Conservation (phyloP, 73 alveolate species). For the Uronychia binucleata region DNA sequence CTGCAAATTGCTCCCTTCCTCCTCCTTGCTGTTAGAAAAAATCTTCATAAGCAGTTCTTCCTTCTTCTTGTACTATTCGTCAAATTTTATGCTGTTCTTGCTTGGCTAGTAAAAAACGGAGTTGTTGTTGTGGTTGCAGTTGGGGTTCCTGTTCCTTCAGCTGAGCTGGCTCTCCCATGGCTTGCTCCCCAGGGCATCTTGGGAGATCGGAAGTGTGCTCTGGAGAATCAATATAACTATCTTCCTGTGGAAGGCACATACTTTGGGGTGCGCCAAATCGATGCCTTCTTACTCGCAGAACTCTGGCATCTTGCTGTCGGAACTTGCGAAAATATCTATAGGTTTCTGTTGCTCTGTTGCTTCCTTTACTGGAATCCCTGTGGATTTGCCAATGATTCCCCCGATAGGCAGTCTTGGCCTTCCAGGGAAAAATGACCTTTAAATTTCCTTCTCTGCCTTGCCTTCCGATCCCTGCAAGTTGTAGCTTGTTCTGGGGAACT, state of each 20-base stretch:
- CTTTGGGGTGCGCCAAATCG: neutral
- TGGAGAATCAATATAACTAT: neutral
- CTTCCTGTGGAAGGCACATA: neutral
- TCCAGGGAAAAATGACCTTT: neutral
- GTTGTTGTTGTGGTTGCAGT: constrained; percentile 66
- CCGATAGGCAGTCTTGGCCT: too few relatives aligned
- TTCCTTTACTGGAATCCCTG: too few relatives aligned
- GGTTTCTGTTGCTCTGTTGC: too few relatives aligned
- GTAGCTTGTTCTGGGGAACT: too few relatives aligned
- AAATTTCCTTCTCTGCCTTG: too few relatives aligned
- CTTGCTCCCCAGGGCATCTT: neutral
- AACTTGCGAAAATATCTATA: neutral
- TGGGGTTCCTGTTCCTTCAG: constrained; percentile 57
- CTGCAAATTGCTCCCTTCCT: too few relatives aligned
- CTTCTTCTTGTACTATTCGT: constrained; percentile 54
- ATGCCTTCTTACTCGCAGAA: neutral
- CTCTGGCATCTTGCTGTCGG: neutral
- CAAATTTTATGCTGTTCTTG: constrained; percentile 58
- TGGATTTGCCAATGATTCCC: too few relatives aligned
- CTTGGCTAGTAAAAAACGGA: constrained; percentile 53
- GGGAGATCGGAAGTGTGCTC: neutral
- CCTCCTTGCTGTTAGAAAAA: constrained; percentile 30
- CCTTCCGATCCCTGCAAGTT: too few relatives aligned
- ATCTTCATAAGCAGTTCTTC: constrained; percentile 59
- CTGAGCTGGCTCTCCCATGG: neutral